Conservation (phyloP, 164 flowering plant genomes). For the Echeveria elegans region DNA sequence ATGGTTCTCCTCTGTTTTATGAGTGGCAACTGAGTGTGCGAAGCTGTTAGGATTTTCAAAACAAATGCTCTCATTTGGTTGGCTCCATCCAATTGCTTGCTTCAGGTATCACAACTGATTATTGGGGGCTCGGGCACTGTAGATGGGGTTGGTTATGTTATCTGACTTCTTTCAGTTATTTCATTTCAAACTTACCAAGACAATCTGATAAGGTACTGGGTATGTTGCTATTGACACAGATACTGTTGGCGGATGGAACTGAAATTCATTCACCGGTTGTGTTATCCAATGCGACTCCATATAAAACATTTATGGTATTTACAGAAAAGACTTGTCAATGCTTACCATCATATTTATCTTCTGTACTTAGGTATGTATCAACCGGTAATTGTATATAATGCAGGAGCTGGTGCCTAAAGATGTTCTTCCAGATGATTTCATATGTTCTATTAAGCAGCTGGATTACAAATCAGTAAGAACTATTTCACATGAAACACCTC, state of each 20-base stretch:
- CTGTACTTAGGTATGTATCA: background rate
- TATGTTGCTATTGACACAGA: constrained; percentile 19
- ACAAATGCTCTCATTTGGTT: background rate
- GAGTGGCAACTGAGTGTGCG: background rate
- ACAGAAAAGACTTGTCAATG: background rate
- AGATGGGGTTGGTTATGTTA: constrained; percentile 58
- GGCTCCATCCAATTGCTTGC: background rate
- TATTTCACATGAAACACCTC: background rate
- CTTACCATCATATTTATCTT: background rate
- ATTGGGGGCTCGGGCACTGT: constrained; percentile 51
- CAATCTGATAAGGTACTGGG: constrained; percentile 3
- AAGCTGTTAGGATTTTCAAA: background rate
- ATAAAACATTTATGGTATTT: constrained; percentile 77
- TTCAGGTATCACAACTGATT: constrained; percentile 55
- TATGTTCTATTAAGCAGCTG: constrained; percentile 40
- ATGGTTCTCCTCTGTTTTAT: background rate
- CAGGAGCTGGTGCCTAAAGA: constrained; percentile 72
- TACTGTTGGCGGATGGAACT: background rate
- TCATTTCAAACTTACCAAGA: background rate
- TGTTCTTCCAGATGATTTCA: constrained; percentile 72
- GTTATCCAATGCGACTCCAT: constrained; percentile 89
- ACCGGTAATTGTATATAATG: constrained; percentile 11
- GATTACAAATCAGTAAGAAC: constrained; percentile 89
- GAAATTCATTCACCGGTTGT: constrained; percentile 18
- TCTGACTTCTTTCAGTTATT: background rate